These are phyloP conservation scores for Pouteria campechiana DNA, from an alignment of 179 eudicot species.

Conservation along the genomic window DNA sequence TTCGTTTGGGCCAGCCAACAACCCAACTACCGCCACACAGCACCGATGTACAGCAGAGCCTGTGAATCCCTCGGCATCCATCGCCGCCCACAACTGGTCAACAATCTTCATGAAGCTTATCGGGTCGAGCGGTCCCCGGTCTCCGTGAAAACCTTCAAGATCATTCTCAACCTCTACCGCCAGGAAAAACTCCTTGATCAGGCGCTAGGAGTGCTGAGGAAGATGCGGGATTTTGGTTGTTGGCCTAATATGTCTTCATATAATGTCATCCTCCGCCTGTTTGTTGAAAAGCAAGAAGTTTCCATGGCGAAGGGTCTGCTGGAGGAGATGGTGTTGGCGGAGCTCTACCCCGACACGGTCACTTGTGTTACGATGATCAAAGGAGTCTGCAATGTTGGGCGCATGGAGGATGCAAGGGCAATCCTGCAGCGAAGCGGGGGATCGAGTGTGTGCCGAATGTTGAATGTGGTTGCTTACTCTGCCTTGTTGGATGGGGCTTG, in stretches of 20 bases:
- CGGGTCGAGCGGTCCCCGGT: constrained; percentile 31
- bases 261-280: constrained; percentile 55
- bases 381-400: constrained; percentile 44
- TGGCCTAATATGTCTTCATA: constrained; percentile 54
- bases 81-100: constrained; percentile 20
- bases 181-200: constrained; percentile 48
- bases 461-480: constrained; percentile 54
- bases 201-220: constrained; percentile 67
- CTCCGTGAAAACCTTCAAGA: constrained; percentile 41
- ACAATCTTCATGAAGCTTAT: constrained; percentile 40
- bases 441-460: constrained; percentile 45
- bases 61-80: constrained; percentile 38
- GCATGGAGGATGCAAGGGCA: constrained; percentile 53
- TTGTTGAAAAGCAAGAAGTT: constrained; percentile 42
- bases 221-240: constrained; percentile 51
- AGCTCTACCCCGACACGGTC: constrained; percentile 63
- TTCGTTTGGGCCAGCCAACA: constrained; percentile 76
- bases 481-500: constrained; percentile 66
- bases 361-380: constrained; percentile 55
- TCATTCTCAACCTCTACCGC: constrained; percentile 57
- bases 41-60: constrained; percentile 44
- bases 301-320: constrained; percentile 39
- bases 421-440: constrained; percentile 41
- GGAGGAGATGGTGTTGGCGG: constrained; percentile 43
- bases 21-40: constrained; percentile 40